Evolutionary conservation across 2,329 filamentous ascomycete genomes (phyloP).

Genomic region (Xylaria digitata): DNA sequence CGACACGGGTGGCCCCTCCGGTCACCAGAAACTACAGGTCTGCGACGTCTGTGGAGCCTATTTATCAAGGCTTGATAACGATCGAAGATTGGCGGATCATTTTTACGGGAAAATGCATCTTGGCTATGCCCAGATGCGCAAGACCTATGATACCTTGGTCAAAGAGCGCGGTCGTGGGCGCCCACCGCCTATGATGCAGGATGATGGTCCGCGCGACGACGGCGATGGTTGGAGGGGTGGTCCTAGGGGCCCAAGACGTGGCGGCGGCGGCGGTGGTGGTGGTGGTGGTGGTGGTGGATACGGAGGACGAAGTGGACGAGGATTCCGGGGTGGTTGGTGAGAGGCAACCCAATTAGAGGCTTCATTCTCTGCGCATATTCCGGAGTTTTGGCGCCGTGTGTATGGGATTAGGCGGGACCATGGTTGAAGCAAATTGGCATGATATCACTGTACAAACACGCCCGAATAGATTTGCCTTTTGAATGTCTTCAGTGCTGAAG

Average conservation of each 20-base stretch:
- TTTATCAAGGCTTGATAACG: conserved; percentile 90
- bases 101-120: conserved; percentile 99
- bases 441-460: conserved; percentile 41
- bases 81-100: conserved; percentile 91
- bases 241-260: conserved; percentile 63
- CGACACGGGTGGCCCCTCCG: conserved; percentile 91
- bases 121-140: conserved; percentile 97
- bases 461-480: conserved; percentile 29
- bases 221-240: conserved; percentile 58
- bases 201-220: conserved; percentile 62
- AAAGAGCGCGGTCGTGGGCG: conserved; percentile 81
- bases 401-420: conserved; percentile 28
- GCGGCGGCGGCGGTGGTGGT: conserved; percentile 57
- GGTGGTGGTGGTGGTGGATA: conserved; percentile 56
- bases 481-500: conserved; percentile 6
- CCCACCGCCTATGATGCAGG: conserved; percentile 55
- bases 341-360: background rate
- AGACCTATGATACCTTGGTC: conserved; percentile 86
- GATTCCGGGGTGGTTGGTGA: conserved; percentile 59
- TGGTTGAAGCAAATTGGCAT: conserved; percentile 32
- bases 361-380: conserved; percentile 37
- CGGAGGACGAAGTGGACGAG: conserved; percentile 51
- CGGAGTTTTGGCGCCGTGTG: conserved; percentile 45
- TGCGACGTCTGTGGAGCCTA: conserved; percentile 99
- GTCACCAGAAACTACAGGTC: conserved; percentile 97